Evolutionary conservation across 345 rosid genomes (phyloP).

Genomic region (Carallia pectinifolia): DNA sequence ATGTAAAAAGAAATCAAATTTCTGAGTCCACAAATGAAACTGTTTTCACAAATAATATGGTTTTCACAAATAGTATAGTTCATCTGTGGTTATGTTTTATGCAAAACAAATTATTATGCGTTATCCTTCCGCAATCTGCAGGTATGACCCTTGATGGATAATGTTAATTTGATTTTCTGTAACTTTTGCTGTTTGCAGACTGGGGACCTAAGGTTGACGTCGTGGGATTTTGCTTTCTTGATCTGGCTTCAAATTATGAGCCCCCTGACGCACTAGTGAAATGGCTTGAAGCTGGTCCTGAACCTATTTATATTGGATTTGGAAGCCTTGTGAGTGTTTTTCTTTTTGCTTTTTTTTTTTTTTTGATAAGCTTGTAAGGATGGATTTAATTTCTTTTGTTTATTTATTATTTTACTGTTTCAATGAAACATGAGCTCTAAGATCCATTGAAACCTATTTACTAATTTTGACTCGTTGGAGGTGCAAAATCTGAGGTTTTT

Average conservation of each 20-base stretch:
- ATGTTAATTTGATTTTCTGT: conserved; percentile 19
- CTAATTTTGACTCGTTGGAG: background rate
- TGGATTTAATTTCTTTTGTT: background rate
- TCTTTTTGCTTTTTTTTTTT: background rate
- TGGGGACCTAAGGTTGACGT: conserved; percentile 98
- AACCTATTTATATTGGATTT: conserved; percentile 94
- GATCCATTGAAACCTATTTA: too few relatives aligned
- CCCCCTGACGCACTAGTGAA: conserved; percentile 82
- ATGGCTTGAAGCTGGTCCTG: conserved; percentile 90
- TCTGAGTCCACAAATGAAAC: too few relatives aligned
- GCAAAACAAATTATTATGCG: background rate
- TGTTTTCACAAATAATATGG: too few relatives aligned
- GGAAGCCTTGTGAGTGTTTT: conserved; percentile 91
- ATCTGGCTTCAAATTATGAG: conserved; percentile 94
- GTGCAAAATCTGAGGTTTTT: background rate
- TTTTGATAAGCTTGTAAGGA: background rate
- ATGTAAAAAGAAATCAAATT: too few relatives aligned
- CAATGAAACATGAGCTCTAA: too few relatives aligned
- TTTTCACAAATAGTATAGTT: too few relatives aligned
- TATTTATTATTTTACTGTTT: background rate
- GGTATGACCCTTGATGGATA: conserved; percentile 4
- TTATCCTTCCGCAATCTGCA: conserved; percentile 4
- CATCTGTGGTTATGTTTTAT: background rate
- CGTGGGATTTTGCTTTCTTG: conserved; percentile 98
- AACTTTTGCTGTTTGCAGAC: conserved; percentile 43